Percentiles rank a stretch among this genome's conserved stretches.
phyloP scores from a whole-genome alignment of 1,284 basidiomycete species.

The Microbotryomycetes sp. region DNA sequence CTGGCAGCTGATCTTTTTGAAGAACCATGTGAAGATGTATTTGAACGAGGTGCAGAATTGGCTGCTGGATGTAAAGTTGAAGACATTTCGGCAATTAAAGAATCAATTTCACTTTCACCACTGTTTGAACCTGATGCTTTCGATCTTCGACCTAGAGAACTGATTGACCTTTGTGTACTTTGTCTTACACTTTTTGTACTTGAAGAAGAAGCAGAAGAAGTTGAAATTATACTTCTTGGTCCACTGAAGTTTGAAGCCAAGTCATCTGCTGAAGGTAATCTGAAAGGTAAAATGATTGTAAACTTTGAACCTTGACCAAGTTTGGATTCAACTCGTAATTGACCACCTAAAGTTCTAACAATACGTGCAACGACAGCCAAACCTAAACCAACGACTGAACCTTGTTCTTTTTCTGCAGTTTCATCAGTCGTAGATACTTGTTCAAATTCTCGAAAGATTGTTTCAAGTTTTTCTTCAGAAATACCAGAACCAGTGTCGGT shows the following conservation, averaged over 20 bases:
- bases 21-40: background rate
- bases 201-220: background rate
- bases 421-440: conserved; percentile 58
- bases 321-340: conserved; percentile 45
- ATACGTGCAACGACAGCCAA: conserved; percentile 45
- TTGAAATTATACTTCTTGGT: background rate
- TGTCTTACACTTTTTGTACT: background rate
- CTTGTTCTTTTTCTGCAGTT: conserved; percentile 8
- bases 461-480: conserved; percentile 61
- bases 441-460: conserved; percentile 80
- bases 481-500: conserved; percentile 53
- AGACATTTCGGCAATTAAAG: conserved; percentile 1
- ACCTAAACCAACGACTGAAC: conserved; percentile 31
- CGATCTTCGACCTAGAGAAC: background rate
- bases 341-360: conserved; percentile 44
- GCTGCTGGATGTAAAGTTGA: background rate
- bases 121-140: background rate
- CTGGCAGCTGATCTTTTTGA: background rate
- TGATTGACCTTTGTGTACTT: background rate
- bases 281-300: conserved; percentile 44
- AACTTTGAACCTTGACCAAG: conserved; percentile 43
- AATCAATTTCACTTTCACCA: background rate
- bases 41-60: background rate
- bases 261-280: conserved; percentile 28
- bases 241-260: background rate